Conservation (phyloP, 495 filamentous ascomycete genomes). For the Penicillium lagena region DNA sequence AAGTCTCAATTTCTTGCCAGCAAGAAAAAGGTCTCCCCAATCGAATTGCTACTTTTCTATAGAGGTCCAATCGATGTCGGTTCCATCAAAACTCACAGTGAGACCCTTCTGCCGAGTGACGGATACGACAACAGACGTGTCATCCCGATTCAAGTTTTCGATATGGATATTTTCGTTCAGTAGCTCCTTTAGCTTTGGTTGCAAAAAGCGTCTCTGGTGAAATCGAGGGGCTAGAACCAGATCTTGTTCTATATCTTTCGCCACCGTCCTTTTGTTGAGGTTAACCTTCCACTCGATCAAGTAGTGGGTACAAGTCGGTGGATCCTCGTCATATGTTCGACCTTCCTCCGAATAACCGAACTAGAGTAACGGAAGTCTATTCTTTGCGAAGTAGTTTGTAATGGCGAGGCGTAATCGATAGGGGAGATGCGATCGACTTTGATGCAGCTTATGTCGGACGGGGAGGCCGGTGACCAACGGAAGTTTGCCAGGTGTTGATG, state of each 20-base stretch:
- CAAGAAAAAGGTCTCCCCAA: slow-evolving; percentile 9
- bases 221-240: slow-evolving; percentile 19
- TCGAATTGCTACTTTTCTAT: slow-evolving; percentile 8
- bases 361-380: slow-evolving; percentile 7
- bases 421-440: slow-evolving; percentile 1
- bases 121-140: slow-evolving; percentile 10
- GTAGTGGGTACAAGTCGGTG: slow-evolving; percentile 24
- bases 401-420: slow-evolving; percentile 1
- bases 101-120: slow-evolving; percentile 4
- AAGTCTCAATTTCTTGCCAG: slow-evolving; percentile 11
- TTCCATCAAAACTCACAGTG: slow-evolving; percentile 6
- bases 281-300: slow-evolving; percentile 30
- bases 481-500: slow-evolving; percentile 3
- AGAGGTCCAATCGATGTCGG: slow-evolving; percentile 8
- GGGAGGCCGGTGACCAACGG: slow-evolving; percentile 1
- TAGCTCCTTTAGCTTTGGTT: slow-evolving; percentile 6
- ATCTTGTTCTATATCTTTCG: slow-evolving; percentile 30
- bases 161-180: slow-evolving; percentile 7
- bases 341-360: slow-evolving; percentile 10
- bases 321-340: neutral
- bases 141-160: slow-evolving; percentile 9
- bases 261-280: slow-evolving; percentile 25
- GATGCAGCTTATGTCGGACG: slow-evolving; percentile 1
- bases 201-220: slow-evolving; percentile 7
- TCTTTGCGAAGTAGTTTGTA: slow-evolving; percentile 3